phyloP scores from a whole-genome alignment of 139 green algal species.

The Coelastrella sp. region DNA sequence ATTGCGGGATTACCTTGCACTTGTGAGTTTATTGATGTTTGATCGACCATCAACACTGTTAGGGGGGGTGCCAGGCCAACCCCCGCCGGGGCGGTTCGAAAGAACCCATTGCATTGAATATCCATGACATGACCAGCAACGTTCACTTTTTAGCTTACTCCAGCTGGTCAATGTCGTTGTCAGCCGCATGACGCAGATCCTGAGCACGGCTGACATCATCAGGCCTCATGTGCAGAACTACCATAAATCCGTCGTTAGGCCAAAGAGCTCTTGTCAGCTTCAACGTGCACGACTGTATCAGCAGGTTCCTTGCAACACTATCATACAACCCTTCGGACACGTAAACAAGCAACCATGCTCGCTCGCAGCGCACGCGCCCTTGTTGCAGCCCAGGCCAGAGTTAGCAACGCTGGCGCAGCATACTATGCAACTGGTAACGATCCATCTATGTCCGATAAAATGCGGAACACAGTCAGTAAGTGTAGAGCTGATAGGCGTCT shows the following conservation, averaged over 20 bases:
- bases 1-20: no score
- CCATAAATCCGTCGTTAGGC: no score
- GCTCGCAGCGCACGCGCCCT: slow-evolving; percentile 14
- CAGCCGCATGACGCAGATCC: not conserved
- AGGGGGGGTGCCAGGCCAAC: no score
- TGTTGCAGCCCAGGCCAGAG: slow-evolving; percentile 18
- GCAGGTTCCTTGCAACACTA: not conserved
- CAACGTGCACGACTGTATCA: not conserved
- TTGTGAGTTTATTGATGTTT: no score
- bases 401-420: not conserved
- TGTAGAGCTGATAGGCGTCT: no score
- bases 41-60: no score
- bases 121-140: no score
- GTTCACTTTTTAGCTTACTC: no score
- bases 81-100: no score
- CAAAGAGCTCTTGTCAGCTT: not conserved
- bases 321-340: no score
- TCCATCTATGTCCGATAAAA: not conserved
- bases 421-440: slow-evolving; percentile 9
- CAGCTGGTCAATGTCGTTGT: no score
- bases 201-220: not conserved
- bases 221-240: not conserved
- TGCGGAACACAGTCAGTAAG: slow-evolving; percentile 1
- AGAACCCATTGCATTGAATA: no score
- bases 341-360: slow-evolving; percentile 9